A percentile compares a stretch with the other conserved stretches of the same genome.
Evolutionary conservation across 169 alveolate species (phyloP).

Genomic region (Plasmodium inui): DNA sequence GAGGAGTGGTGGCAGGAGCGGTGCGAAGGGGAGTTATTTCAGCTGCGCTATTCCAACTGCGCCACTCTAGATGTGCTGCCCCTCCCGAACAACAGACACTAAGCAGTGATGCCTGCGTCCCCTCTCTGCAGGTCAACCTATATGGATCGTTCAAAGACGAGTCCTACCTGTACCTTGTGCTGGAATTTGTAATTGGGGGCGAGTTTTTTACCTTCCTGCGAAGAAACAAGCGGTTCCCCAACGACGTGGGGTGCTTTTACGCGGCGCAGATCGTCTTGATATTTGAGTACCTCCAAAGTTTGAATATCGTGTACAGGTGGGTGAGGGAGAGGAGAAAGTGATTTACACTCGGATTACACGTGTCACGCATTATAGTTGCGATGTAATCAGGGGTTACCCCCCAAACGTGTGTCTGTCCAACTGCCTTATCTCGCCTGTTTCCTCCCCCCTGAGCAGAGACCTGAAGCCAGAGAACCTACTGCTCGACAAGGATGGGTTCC

Average conservation of each 20-base stretch:
- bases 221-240: slow-evolving; percentile 92
- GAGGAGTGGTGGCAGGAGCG: slow-evolving; percentile 79
- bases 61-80: not conserved
- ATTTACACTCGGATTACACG: not conserved
- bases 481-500: slow-evolving; percentile 96
- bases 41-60: not conserved
- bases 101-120: not conserved
- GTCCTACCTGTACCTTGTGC: slow-evolving; percentile 91
- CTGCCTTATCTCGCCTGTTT: not conserved
- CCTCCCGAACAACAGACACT: too few relatives aligned
- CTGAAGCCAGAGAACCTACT: slow-evolving; percentile 97
- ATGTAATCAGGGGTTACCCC: not conserved
- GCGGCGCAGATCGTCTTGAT: slow-evolving; percentile 95
- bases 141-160: slow-evolving; percentile 92
- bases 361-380: not conserved
- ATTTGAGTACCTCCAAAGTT: slow-evolving; percentile 96
- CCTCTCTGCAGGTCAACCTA: slow-evolving; percentile 44
- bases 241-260: slow-evolving; percentile 95
- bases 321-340: not conserved
- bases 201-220: slow-evolving; percentile 95
- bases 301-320: slow-evolving; percentile 92
- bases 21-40: not conserved
- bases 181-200: slow-evolving; percentile 97
- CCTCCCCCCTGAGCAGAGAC: slow-evolving; percentile 87
- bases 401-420: not conserved